Evolutionary conservation across 495 filamentous ascomycete genomes (phyloP).

Genomic region (Massariosphaeria phaeospora): DNA sequence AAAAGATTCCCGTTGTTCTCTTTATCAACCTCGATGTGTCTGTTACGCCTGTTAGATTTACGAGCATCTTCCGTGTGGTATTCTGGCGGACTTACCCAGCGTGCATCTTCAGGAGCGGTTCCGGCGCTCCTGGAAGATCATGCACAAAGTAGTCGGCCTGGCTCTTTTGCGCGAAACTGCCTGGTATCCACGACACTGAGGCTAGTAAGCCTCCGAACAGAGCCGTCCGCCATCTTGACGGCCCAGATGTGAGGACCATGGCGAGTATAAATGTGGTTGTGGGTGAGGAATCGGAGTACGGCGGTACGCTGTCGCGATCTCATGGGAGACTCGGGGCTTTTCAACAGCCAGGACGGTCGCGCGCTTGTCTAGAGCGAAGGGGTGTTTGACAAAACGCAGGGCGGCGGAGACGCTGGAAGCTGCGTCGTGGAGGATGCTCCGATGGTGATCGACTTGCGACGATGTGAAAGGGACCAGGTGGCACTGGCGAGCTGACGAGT

Average conservation of each 20-base stretch:
- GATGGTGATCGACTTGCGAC: not conserved
- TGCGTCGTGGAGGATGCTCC: not conserved
- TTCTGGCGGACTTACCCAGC: conserved; percentile 80
- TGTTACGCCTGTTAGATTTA: too few species aligned
- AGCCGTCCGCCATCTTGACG: conserved; percentile 29
- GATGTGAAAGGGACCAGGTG: conserved; percentile 5
- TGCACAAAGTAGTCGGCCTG: conserved; percentile 88
- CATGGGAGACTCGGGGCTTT: conserved; percentile 14
- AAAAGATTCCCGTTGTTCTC: conserved; percentile 87
- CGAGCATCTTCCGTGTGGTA: too few species aligned
- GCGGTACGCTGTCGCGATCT: conserved; percentile 23
- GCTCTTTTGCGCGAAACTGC: conserved; percentile 45
- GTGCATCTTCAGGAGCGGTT: conserved; percentile 88
- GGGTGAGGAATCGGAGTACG: conserved; percentile 5
- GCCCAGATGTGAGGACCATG: conserved; percentile 20
- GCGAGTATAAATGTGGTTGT: not conserved
- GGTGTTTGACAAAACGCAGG: not conserved
- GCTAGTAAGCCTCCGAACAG: conserved; percentile 24
- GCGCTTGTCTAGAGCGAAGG: not conserved
- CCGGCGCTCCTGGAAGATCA: conserved; percentile 77
- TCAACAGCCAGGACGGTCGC: too few species aligned
- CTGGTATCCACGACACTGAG: conserved; percentile 27
- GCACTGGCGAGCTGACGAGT: conserved; percentile 1
- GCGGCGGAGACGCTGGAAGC: not conserved
- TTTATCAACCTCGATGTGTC: conserved; percentile 83